Percentiles rank a stretch among this genome's conserved stretches.
Conservation (phyloP, 495 filamentous ascomycete species). For the Tuber brumale region DNA sequence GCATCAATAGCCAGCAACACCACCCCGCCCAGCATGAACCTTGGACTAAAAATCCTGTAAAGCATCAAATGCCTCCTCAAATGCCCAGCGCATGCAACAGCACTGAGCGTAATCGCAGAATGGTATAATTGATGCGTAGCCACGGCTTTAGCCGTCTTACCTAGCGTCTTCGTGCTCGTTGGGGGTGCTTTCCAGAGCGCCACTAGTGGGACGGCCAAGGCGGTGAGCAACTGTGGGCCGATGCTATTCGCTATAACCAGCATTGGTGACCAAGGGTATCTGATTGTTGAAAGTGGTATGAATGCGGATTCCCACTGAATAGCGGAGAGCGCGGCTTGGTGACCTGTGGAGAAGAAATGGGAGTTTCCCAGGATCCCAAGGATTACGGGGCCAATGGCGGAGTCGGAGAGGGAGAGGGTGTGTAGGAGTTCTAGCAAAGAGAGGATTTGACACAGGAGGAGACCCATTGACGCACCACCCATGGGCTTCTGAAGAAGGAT, state of each 20-base stretch:
- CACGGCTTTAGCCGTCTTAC: conserved; percentile 60
- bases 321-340: conserved; percentile 77
- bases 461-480: conserved; percentile 74
- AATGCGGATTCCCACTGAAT: conserved; percentile 99
- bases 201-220: conserved; percentile 68
- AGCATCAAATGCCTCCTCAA: conserved; percentile 91
- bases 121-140: conserved; percentile 72
- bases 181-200: conserved; percentile 77
- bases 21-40: conserved; percentile 76
- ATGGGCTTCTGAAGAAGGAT: conserved; percentile 88
- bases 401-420: conserved; percentile 60
- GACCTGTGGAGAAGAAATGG: conserved; percentile 96
- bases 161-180: conserved; percentile 50
- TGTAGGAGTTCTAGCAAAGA: conserved; percentile 83
- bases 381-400: conserved; percentile 73
- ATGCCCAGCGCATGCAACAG: conserved; percentile 75
- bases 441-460: conserved; percentile 78
- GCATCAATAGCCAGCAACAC: conserved; percentile 71
- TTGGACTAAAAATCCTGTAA: conserved; percentile 86
- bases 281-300: conserved; percentile 72
- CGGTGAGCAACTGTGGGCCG: conserved; percentile 78
- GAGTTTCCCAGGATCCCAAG: conserved; percentile 81
- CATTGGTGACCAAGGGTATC: conserved; percentile 83
- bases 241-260: conserved; percentile 79
- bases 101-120: conserved; percentile 71